Conservation (phyloP, 202 grass and related monocot genomes). For the Panicum hallii region DNA sequence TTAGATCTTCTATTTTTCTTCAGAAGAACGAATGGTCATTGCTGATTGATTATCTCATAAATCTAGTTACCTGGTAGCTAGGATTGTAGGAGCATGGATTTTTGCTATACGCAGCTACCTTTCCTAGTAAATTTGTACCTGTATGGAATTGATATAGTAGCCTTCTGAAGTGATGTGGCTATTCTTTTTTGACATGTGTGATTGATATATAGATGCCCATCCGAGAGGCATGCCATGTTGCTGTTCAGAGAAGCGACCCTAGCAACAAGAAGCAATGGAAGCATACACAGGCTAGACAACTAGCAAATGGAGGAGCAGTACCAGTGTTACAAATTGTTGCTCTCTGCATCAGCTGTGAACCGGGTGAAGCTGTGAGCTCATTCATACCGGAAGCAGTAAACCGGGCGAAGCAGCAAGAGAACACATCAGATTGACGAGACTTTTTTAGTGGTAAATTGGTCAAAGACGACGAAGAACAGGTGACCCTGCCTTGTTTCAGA, state of each 20-base stretch:
- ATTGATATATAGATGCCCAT: slow-evolving; percentile 77
- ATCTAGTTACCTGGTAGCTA: background rate
- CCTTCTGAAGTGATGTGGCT: background rate
- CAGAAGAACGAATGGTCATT: background rate
- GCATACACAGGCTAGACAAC: slow-evolving; percentile 86
- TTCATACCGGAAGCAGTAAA: no score
- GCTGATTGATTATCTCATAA: background rate
- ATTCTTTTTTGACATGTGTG: slow-evolving; percentile 35
- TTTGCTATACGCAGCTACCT: slow-evolving; percentile 10
- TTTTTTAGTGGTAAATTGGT: no score
- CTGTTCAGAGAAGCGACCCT: slow-evolving; percentile 86
- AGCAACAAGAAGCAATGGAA: slow-evolving; percentile 92
- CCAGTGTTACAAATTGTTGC: slow-evolving; percentile 96
- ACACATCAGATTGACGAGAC: no score
- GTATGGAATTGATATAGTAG: slow-evolving; percentile 4
- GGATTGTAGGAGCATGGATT: background rate
- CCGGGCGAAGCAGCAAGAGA: no score
- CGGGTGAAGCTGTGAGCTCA: no score
- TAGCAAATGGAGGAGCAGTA: slow-evolving; percentile 72
- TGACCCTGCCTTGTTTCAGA: no score
- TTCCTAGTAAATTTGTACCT: slow-evolving; percentile 7
- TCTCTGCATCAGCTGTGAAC: no score
- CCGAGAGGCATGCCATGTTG: slow-evolving; percentile 96
- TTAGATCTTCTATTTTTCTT: slow-evolving; percentile 8
- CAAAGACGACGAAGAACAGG: no score